Evolutionary conservation across 2,329 filamentous ascomycete species (phyloP).

Genomic region (Calonectria hawksworthii): DNA sequence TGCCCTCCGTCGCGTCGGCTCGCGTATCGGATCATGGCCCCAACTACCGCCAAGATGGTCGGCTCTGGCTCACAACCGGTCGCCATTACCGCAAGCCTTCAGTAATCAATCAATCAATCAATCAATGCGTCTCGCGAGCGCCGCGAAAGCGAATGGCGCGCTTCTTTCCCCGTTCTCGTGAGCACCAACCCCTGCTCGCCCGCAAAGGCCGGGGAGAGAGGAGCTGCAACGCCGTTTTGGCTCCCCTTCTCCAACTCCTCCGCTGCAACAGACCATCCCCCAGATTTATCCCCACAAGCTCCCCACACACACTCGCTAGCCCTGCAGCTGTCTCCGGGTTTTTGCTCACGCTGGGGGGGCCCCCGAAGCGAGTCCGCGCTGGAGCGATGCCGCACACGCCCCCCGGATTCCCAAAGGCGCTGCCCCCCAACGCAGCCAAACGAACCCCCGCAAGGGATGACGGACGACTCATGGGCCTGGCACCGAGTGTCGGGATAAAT

Average conservation of each 20-base stretch:
- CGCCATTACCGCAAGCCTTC: neutral
- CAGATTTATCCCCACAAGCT: conserved; percentile 41
- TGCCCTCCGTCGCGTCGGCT: conserved; percentile 42
- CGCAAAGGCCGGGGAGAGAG: neutral
- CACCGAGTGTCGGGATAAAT: conserved; percentile 37
- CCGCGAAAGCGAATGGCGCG: conserved; percentile 27
- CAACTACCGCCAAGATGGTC: conserved; percentile 8
- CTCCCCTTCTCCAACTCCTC: conserved; percentile 31
- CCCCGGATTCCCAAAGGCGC: conserved; percentile 35
- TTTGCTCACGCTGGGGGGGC: neutral
- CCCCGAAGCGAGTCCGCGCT: conserved; percentile 12
- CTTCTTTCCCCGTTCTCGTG: conserved; percentile 24
- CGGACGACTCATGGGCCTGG: conserved; percentile 23
- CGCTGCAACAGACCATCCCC: conserved; percentile 33
- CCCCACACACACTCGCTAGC: conserved; percentile 17
- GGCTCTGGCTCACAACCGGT: conserved; percentile 9
- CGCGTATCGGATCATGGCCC: conserved; percentile 42
- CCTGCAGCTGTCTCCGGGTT: neutral
- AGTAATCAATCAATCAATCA: neutral
- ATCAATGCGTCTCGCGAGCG: conserved; percentile 27
- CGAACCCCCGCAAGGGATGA: conserved; percentile 20
- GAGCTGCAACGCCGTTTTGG: conserved; percentile 6
- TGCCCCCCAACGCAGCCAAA: neutral
- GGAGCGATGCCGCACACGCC: conserved; percentile 22
- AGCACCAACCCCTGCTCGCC: neutral